These are phyloP conservation scores for Fusarium torulosum DNA, from an alignment of 2,329 filamentous ascomycete species.

Conservation along the genomic window DNA sequence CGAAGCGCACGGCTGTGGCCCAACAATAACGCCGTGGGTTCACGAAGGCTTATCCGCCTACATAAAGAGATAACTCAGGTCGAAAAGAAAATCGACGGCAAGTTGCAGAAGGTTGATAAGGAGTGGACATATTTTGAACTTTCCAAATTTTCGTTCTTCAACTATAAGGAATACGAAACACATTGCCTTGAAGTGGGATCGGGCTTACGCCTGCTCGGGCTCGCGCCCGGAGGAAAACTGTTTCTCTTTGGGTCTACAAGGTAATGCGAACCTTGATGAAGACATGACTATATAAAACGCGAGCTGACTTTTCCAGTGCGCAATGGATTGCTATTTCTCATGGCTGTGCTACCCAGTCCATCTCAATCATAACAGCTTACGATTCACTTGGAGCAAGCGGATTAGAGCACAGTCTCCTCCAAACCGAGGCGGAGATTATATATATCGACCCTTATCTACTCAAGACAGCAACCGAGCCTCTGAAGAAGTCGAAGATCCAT, in stretches of 20 bases:
- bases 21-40: conserved; percentile 73
- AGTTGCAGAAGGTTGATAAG: conserved; percentile 84
- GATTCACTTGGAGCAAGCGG: conserved; percentile 89
- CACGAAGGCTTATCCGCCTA: conserved; percentile 78
- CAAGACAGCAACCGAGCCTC: conserved; percentile 67
- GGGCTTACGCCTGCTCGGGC: conserved; percentile 79
- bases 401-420: conserved; percentile 85
- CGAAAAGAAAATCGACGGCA: conserved; percentile 85
- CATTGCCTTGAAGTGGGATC: conserved; percentile 76
- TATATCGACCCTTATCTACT: conserved; percentile 86
- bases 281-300: accelerated
- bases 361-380: conserved; percentile 93
- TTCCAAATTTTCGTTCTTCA: conserved; percentile 78
- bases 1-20: conserved; percentile 73
- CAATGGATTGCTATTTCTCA: conserved; percentile 89
- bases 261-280: conserved; percentile 55
- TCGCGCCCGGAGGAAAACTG: conserved; percentile 73
- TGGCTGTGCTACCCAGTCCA: conserved; percentile 82
- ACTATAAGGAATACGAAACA: conserved; percentile 82
- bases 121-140: conserved; percentile 92
- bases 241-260: conserved; percentile 87
- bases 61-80: conserved; percentile 89
- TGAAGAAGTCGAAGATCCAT: conserved; percentile 67
- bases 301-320: conserved; percentile 61
- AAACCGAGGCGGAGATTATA: conserved; percentile 84